Percentiles rank a stretch among this genome's conserved stretches.
Conservation (phyloP, 352 stramenopile species). For the Globisporangium splendens region DNA sequence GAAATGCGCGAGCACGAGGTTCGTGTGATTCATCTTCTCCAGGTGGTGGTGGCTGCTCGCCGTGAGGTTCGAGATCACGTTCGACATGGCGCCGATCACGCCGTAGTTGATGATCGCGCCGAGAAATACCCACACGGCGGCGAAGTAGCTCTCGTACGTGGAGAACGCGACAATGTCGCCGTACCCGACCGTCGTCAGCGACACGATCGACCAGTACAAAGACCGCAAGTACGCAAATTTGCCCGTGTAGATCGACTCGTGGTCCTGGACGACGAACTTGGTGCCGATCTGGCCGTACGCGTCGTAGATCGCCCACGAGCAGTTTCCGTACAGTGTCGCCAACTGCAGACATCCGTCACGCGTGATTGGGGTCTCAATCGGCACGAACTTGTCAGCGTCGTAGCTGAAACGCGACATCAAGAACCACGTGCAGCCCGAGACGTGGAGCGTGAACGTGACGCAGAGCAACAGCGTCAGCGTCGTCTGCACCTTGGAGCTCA, state of each 20-base stretch:
- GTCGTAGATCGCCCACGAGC: slow-evolving; percentile 72
- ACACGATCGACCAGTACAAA: slow-evolving; percentile 73
- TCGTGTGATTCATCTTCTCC: slow-evolving; percentile 68
- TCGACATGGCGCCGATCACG: slow-evolving; percentile 74
- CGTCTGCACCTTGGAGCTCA: slow-evolving; percentile 62
- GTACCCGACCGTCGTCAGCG: slow-evolving; percentile 73
- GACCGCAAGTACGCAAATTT: slow-evolving; percentile 69
- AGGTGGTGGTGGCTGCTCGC: slow-evolving; percentile 51
- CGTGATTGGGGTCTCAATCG: slow-evolving; percentile 24
- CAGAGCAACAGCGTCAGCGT: slow-evolving; percentile 57
- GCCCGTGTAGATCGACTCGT: slow-evolving; percentile 33
- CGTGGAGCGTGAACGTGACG: slow-evolving; percentile 60
- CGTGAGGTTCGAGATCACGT: slow-evolving; percentile 70
- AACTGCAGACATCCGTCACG: slow-evolving; percentile 41
- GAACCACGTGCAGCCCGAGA: slow-evolving; percentile 72
- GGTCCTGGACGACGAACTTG: slow-evolving; percentile 32
- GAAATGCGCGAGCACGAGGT: slow-evolving; percentile 62
- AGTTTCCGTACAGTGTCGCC: slow-evolving; percentile 51
- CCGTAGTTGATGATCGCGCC: slow-evolving; percentile 77
- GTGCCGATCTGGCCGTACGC: slow-evolving; percentile 58
- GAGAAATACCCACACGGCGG: slow-evolving; percentile 60
- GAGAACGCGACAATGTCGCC: slow-evolving; percentile 76
- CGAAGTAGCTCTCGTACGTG: slow-evolving; percentile 65
- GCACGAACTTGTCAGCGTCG: slow-evolving; percentile 23
- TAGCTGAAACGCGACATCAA: slow-evolving; percentile 64